phyloP scores from a whole-genome alignment of 129 eudicot genomes.

The Flaveria robusta region DNA sequence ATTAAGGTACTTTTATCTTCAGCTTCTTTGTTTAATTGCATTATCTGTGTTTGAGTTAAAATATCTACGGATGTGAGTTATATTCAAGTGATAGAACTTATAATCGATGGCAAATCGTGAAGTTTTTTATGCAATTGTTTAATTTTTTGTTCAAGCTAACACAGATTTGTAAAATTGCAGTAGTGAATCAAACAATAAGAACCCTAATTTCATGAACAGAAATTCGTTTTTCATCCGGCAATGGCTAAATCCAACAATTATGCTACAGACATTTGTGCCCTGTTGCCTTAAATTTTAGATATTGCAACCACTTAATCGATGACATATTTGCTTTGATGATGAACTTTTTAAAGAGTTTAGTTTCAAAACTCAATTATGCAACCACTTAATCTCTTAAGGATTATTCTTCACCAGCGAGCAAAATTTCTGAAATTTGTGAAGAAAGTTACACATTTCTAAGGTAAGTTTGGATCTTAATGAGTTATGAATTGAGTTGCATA shows the following conservation, averaged over 20 bases:
- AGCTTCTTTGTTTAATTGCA: too few species aligned
- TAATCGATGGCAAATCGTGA: not conserved
- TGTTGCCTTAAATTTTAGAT: not conserved
- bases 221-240: not conserved
- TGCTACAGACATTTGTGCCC: not conserved
- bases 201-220: constrained; percentile 3
- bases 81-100: not conserved
- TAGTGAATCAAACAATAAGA: not conserved
- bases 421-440: constrained; percentile 10
- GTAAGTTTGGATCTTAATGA: not conserved
- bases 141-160: not conserved
- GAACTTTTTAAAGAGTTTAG: not conserved
- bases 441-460: constrained; percentile 11
- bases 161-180: not conserved
- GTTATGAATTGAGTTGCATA: not conserved
- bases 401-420: not conserved
- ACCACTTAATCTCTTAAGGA: not conserved
- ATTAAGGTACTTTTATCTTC: constrained; percentile 51
- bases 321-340: not conserved
- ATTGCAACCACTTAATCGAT: not conserved
- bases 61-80: not conserved
- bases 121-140: not conserved
- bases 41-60: not conserved
- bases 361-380: constrained; percentile 1
- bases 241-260: not conserved